Percentiles rank a stretch among this genome's conserved stretches.
Conservation (phyloP, 2,329 filamentous ascomycete species). For the Penicillium sp. region DNA sequence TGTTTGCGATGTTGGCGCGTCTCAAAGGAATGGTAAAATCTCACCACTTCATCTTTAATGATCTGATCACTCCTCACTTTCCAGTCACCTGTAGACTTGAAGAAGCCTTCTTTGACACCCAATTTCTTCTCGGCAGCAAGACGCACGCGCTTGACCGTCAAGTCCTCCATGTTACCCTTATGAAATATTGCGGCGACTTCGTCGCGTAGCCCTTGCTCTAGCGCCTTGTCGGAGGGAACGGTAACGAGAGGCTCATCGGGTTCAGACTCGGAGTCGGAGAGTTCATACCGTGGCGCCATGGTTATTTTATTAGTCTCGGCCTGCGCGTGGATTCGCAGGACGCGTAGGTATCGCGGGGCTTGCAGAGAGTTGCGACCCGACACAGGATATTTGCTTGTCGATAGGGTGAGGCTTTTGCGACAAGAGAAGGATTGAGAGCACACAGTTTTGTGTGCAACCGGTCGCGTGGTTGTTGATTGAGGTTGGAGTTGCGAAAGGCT, state of each 20-base stretch:
- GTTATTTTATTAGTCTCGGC: not conserved
- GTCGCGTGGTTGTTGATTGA: not conserved
- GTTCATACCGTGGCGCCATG: slow-evolving; percentile 31
- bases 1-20: not conserved
- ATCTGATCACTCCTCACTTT: slow-evolving; percentile 52
- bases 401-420: not conserved
- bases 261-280: slow-evolving; percentile 33
- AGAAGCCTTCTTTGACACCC: slow-evolving; percentile 51
- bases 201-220: slow-evolving; percentile 40
- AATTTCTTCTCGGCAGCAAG: slow-evolving; percentile 50
- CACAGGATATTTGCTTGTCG: not conserved
- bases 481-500: not conserved
- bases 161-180: slow-evolving; percentile 45
- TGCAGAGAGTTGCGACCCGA: not conserved
- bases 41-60: slow-evolving; percentile 52
- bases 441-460: not conserved
- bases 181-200: slow-evolving; percentile 36
- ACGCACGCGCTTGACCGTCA: slow-evolving; percentile 57
- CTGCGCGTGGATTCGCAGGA: not conserved
- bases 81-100: slow-evolving; percentile 53
- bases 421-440: not conserved
- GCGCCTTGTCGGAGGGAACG: slow-evolving; percentile 29
- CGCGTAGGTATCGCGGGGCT: not conserved
- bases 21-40: slow-evolving; percentile 12
- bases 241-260: slow-evolving; percentile 17